These are phyloP conservation scores for Plasmopara muralis DNA, from an alignment of 352 stramenopile genomes.

Conservation along the genomic window DNA sequence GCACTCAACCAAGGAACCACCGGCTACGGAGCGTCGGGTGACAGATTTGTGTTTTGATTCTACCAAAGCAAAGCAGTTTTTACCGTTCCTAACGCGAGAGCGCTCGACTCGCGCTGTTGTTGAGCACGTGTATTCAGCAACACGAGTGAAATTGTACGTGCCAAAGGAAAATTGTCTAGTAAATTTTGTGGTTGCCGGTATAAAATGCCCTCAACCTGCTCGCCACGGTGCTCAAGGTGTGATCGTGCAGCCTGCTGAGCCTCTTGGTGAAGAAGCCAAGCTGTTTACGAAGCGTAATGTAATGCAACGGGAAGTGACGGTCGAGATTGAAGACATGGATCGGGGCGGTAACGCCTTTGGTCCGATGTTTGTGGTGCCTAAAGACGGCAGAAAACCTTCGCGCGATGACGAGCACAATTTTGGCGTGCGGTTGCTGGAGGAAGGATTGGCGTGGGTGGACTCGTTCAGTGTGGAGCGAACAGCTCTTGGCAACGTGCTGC, in stretches of 20 bases:
- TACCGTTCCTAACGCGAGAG: constrained; percentile 83
- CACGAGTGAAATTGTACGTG: constrained; percentile 93
- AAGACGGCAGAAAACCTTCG: constrained; percentile 17
- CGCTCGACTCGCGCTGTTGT: constrained; percentile 75
- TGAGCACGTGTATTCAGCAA: constrained; percentile 96
- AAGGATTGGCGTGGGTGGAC: constrained; percentile 91
- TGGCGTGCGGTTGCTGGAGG: constrained; percentile 86
- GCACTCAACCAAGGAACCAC: constrained; percentile 81
- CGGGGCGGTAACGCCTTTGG: constrained; percentile 90
- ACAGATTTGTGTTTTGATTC: constrained; percentile 85
- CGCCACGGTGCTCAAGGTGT: constrained; percentile 85
- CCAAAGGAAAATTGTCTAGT: constrained; percentile 97
- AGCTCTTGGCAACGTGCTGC: constrained; percentile 58
- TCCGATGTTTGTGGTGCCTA: constrained; percentile 58
- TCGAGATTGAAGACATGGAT: constrained; percentile 92
- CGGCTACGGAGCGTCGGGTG: constrained; percentile 51
- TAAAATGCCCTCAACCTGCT: constrained; percentile 84
- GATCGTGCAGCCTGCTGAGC: constrained; percentile 78
- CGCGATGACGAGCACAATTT: constrained; percentile 85
- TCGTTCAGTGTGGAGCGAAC: constrained; percentile 91
- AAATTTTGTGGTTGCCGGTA: constrained; percentile 88
- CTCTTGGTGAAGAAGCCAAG: constrained; percentile 85
- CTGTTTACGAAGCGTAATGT: constrained; percentile 83
- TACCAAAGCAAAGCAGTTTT: constrained; percentile 85
- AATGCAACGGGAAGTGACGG: constrained; percentile 89